These are phyloP conservation scores for Fusarium lateritium DNA, from an alignment of 2,329 filamentous ascomycete genomes.

Conservation along the genomic window DNA sequence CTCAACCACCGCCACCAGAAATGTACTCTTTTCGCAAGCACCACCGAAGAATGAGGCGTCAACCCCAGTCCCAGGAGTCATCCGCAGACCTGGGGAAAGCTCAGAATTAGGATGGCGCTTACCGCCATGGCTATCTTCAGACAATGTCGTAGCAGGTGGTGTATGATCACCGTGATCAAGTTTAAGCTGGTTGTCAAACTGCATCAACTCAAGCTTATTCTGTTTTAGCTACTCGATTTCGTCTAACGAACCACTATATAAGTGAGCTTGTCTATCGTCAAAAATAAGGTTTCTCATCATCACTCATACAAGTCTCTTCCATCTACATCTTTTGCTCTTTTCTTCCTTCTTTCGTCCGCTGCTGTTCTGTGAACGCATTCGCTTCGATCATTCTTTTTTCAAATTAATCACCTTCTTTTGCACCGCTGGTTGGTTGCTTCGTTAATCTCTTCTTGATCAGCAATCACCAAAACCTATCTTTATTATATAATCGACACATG, in stretches of 20 bases:
- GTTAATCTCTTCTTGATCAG: slow-evolving; percentile 14
- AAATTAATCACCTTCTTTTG: slow-evolving; percentile 32
- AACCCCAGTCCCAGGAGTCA: slow-evolving; percentile 10
- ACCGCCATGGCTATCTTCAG: slow-evolving; percentile 15
- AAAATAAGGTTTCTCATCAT: slow-evolving; percentile 23
- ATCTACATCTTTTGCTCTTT: slow-evolving; percentile 21
- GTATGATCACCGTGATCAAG: slow-evolving; percentile 35
- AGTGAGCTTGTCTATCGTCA: slow-evolving; percentile 31
- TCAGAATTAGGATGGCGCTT: slow-evolving; percentile 22
- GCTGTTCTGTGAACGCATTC: slow-evolving; percentile 53
- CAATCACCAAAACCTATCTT: slow-evolving; percentile 14
- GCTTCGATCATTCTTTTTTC: slow-evolving; percentile 45
- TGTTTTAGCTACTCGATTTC: slow-evolving; percentile 28
- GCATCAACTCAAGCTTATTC: slow-evolving; percentile 38
- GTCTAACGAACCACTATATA: slow-evolving; percentile 41
- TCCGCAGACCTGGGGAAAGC: slow-evolving; percentile 7
- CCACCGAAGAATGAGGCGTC: slow-evolving; percentile 10
- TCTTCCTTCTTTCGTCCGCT: slow-evolving; percentile 32
- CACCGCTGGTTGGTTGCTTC: slow-evolving; percentile 44
- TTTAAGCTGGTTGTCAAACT: slow-evolving; percentile 13
- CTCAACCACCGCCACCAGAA: slow-evolving; percentile 5
- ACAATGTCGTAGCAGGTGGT: slow-evolving; percentile 27
- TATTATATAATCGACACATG: slow-evolving; percentile 6
- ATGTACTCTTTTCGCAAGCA: slow-evolving; percentile 8
- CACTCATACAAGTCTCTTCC: slow-evolving; percentile 35